phyloP scores from a whole-genome alignment of 1,139 yeast species.

The Pichiaceae sp. region DNA sequence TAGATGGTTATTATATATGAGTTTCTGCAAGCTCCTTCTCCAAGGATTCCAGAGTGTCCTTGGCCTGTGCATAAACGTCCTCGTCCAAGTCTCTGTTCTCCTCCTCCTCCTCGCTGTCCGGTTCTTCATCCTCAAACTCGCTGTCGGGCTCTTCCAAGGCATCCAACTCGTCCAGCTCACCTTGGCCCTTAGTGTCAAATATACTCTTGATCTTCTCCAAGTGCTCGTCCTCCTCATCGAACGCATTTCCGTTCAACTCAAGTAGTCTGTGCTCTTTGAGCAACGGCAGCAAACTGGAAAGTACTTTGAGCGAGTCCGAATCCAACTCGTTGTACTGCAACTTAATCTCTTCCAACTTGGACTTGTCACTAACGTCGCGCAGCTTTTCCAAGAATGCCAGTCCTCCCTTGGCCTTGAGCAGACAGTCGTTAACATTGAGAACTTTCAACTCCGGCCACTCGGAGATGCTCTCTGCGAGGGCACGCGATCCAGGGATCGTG shows the following conservation, averaged over 20 bases:
- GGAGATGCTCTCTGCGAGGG: constrained; percentile 51
- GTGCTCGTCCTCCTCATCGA: constrained; percentile 66
- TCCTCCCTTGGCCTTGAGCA: constrained; percentile 73
- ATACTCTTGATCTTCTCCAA: constrained; percentile 47
- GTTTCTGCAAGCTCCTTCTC: constrained; percentile 53
- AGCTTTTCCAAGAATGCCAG: constrained; percentile 42
- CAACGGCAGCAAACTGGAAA: constrained; percentile 46
- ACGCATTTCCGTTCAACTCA: constrained; percentile 89
- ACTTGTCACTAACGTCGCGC: constrained; percentile 26
- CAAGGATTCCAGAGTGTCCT: constrained; percentile 27
- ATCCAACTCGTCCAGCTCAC: constrained; percentile 85
- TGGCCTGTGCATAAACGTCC: constrained; percentile 2
- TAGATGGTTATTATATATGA: constrained; percentile 14
- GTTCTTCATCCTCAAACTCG: constrained; percentile 74
- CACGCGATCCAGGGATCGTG: constrained; percentile 73
- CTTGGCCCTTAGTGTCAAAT: constrained; percentile 67
- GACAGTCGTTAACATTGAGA: constrained; percentile 82
- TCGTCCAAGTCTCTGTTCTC: constrained; percentile 26
- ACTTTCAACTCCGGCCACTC: constrained; percentile 58
- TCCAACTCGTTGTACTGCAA: constrained; percentile 89
- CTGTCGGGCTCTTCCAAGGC: constrained; percentile 88
- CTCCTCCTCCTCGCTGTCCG: constrained; percentile 41
- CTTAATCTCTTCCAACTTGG: constrained; percentile 49
- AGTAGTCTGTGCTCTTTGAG: constrained; percentile 55
- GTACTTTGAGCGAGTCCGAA: constrained; percentile 47